phyloP scores from a whole-genome alignment of 2,329 filamentous ascomycete species.

The Hypoxylon sp. region DNA sequence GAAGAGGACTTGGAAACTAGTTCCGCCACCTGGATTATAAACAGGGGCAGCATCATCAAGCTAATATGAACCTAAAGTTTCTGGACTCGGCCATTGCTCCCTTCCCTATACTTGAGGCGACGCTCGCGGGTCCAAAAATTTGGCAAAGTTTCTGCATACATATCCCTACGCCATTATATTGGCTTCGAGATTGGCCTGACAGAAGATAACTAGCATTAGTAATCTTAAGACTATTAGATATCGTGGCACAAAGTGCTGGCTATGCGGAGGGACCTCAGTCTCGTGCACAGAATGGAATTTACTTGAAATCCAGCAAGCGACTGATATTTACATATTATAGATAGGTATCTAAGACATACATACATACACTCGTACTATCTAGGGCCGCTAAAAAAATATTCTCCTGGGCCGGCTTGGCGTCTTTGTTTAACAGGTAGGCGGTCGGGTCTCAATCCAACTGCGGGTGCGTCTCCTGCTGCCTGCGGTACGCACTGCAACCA shows the following conservation, averaged over 20 bases:
- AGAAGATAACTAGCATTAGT: not conserved
- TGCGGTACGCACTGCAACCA: not conserved
- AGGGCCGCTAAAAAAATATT: too few species aligned
- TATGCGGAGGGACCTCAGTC: not conserved
- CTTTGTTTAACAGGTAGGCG: not conserved
- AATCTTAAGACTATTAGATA: too few species aligned
- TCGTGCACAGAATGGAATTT: not conserved
- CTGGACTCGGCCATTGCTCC: constrained; percentile 5
- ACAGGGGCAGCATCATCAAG: not conserved
- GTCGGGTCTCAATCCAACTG: not conserved
- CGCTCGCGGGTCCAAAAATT: not conserved
- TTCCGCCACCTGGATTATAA: not conserved
- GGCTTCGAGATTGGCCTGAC: not conserved
- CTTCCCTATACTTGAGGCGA: not conserved
- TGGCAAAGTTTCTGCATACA: constrained; percentile 17
- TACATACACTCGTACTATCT: too few species aligned
- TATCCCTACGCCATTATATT: not conserved
- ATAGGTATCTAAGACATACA: too few species aligned
- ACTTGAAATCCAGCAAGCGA: not conserved
- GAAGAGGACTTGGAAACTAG: constrained; percentile 4
- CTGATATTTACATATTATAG: too few species aligned
- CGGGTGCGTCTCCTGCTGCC: not conserved
- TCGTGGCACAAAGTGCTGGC: not conserved
- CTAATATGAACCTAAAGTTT: constrained; percentile 4
- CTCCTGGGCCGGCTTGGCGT: not conserved